phyloP scores from a whole-genome alignment of 352 stramenopile species.

The Saprolegnia diclina region DNA sequence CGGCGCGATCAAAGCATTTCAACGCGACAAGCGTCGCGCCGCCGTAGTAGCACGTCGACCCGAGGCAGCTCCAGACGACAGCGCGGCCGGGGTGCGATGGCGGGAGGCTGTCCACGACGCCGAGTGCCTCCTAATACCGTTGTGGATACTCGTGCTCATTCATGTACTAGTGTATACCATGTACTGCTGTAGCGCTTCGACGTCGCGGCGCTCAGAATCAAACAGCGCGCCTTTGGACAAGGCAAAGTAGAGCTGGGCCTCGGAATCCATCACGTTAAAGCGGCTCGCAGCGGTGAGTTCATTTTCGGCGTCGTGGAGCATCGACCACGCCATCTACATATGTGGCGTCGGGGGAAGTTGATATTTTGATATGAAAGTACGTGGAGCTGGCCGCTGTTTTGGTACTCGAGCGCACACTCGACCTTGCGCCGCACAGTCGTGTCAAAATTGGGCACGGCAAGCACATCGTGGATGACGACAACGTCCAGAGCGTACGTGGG shows the following conservation, averaged over 20 bases:
- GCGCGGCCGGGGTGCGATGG: constrained; percentile 34
- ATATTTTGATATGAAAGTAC: constrained; percentile 30
- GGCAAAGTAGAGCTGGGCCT: constrained; percentile 50
- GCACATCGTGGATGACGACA: constrained; percentile 48
- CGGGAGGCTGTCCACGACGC: constrained; percentile 30
- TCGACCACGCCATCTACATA: constrained; percentile 51
- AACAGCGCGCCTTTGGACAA: constrained; percentile 46
- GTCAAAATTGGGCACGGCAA: constrained; percentile 41
- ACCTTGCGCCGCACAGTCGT: constrained; percentile 41
- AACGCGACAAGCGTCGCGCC: constrained; percentile 44
- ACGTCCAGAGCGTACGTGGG: not conserved
- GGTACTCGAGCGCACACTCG: constrained; percentile 52
- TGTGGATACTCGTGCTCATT: not conserved
- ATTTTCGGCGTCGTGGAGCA: constrained; percentile 40
- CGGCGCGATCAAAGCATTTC: constrained; percentile 49
- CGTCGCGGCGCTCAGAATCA: constrained; percentile 48
- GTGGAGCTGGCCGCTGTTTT: constrained; percentile 58
- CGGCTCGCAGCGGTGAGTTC: constrained; percentile 34
- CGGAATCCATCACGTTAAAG: constrained; percentile 29
- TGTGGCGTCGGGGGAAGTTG: not conserved
- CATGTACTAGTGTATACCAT: constrained; percentile 27
- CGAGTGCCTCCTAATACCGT: constrained; percentile 4
- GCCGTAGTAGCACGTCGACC: constrained; percentile 51
- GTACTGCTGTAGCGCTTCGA: constrained; percentile 44
- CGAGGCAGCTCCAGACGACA: constrained; percentile 47